Evolutionary conservation across 495 filamentous ascomycete species (phyloP), one percentile per base, ranked within the genome.

Genomic region (Penicillium cataractarum): DNA sequence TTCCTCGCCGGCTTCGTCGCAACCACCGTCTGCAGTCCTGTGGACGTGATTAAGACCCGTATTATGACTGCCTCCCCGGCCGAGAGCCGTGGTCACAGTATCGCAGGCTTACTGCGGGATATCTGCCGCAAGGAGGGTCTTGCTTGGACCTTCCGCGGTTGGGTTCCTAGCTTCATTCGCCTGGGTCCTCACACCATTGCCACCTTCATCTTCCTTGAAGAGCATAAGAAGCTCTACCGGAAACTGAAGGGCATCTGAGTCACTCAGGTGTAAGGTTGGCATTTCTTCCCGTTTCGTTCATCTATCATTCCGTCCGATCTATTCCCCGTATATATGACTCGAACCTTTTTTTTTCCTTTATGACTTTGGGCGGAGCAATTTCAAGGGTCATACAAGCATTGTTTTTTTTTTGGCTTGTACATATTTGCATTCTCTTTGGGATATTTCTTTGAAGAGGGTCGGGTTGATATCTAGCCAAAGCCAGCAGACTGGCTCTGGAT

Each of bases 1-100:
- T 87, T 97, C 67, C 72, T 94, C 65, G 93, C 94, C 13, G 95
- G 95, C 3, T 92, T 98, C 62, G 91, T 96, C 6, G 95, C 95
- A 1, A 97, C 95, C 6, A 99, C 96, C 1, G 86, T 97, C 27
- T 97, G 94, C 76, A 93, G 90, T 39, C 95, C 95, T 1, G 92
- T 97, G 10, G 95, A 99, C 71, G 95, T 99, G 9, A 92, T 99
- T 79, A 99, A 99, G 85, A 98, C 94, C 31, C 81, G 95, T 2
- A 86, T 98, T 33, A 99, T 99, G 95, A 90, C 84, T 53, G 85
- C 91, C 3, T 82, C 82, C 31, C 70, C 69, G n/a, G 65, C 73
- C 2, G 77, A 80, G 67, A 77, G 70, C 61, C 81, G 78, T 57
- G 86, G 82, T 37, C 83, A 87, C 54, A 83, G 84, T 39, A 79